phyloP scores from a whole-genome alignment of 2,329 filamentous ascomycete genomes.

The Phyllosticta ampelicida region DNA sequence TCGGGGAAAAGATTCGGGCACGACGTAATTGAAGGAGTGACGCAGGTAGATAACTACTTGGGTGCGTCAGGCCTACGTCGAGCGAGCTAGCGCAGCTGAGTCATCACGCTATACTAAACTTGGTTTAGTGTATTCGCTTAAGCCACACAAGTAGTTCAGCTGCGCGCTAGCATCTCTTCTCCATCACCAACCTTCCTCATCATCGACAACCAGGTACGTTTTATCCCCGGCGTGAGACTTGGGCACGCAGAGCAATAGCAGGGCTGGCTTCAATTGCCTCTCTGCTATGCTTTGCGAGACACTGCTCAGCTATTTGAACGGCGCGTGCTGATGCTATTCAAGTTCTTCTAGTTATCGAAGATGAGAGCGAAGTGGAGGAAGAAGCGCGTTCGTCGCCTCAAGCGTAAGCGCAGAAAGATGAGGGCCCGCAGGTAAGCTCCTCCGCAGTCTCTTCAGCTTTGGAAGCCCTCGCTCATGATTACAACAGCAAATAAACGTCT shows the following conservation, averaged over 20 bases:
- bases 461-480: constrained; percentile 11
- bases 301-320: constrained; percentile 6
- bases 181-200: constrained; percentile 31
- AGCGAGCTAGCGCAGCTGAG: not conserved
- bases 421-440: constrained; percentile 81
- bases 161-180: constrained; percentile 14
- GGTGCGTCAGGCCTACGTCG: constrained; percentile 1
- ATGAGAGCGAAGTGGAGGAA: constrained; percentile 99
- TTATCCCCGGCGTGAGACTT: not conserved
- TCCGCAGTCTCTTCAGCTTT: not conserved
- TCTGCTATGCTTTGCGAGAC: not conserved
- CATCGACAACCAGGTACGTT: constrained; percentile 33
- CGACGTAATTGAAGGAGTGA: not conserved
- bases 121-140: constrained; percentile 7
- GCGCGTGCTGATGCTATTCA: not conserved
- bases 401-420: constrained; percentile 99
- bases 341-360: constrained; percentile 34
- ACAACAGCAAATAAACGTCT: constrained; percentile 39
- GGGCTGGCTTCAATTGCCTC: not conserved
- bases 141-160: constrained; percentile 8
- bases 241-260: not conserved
- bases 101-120: not conserved
- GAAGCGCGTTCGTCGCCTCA: constrained; percentile 98
- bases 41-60: not conserved
- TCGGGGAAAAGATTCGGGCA: not conserved